These are phyloP conservation scores for Tetramitus jugosus DNA, from an alignment of 208 protist genomes.

Conservation along the genomic window DNA sequence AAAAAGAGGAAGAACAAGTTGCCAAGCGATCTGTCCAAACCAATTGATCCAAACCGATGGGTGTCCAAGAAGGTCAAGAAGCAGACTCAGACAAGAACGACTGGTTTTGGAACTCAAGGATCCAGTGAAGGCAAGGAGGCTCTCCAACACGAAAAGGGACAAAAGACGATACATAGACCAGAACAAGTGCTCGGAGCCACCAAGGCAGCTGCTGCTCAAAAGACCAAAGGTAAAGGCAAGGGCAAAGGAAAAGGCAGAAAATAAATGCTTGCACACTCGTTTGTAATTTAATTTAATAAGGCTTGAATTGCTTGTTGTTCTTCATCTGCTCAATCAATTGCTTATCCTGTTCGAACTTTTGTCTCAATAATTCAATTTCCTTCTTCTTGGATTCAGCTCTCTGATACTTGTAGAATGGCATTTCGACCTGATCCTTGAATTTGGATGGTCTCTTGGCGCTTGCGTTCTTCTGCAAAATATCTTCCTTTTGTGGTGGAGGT, in stretches of 20 bases:
- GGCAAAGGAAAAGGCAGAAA: too few relatives aligned
- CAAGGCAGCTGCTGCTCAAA: too few relatives aligned
- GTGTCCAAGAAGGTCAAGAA: background rate
- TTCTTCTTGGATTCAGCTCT: background rate
- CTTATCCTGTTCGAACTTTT: background rate
- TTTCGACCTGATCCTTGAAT: background rate
- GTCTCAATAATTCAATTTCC: background rate
- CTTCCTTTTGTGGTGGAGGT: background rate
- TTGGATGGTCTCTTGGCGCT: background rate
- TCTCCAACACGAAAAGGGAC: background rate
- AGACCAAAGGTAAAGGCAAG: too few relatives aligned
- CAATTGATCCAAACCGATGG: background rate
- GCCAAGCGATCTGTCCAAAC: background rate
- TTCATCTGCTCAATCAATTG: background rate
- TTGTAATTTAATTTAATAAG: too few relatives aligned
- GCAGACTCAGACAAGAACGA: background rate
- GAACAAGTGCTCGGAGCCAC: background rate
- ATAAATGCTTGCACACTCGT: too few relatives aligned
- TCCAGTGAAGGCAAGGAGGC: background rate
- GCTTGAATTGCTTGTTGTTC: background rate
- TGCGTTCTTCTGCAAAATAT: background rate
- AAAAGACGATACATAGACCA: background rate
- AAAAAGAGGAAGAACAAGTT: background rate
- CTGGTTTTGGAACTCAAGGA: background rate
- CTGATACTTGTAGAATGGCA: conserved; percentile 15